Percentiles rank a stretch among this genome's conserved stretches.
phyloP scores from a whole-genome alignment of 176 grass and related monocot species.

The Luzula sylvatica region DNA sequence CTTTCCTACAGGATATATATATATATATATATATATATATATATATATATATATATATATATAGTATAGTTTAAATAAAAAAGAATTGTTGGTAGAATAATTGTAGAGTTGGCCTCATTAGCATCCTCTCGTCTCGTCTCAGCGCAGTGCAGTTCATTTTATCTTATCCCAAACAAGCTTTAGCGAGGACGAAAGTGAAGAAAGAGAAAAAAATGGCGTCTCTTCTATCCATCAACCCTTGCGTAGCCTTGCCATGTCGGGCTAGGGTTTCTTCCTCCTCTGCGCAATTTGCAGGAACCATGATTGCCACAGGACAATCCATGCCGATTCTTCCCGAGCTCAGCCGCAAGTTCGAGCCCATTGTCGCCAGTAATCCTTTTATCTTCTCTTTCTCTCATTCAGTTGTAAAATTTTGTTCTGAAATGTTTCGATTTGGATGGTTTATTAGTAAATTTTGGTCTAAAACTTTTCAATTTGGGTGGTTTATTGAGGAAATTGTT shows the following conservation, averaged over 20 bases:
- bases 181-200: background rate
- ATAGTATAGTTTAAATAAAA: too few relatives aligned
- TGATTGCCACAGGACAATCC: background rate
- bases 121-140: too few relatives aligned
- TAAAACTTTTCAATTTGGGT: background rate
- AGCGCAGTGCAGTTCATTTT: too few relatives aligned
- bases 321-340: slow-evolving; percentile 2
- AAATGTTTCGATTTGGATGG: background rate
- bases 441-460: background rate
- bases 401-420: background rate
- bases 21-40: too few relatives aligned
- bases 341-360: slow-evolving; percentile 9
- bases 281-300: background rate
- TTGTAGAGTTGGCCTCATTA: too few relatives aligned
- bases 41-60: too few relatives aligned
- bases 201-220: slow-evolving; percentile 7
- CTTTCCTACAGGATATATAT: too few relatives aligned
- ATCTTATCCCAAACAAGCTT: too few relatives aligned
- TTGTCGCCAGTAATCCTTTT: slow-evolving; percentile 13
- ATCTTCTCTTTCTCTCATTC: background rate
- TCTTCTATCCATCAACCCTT: background rate
- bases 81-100: too few relatives aligned
- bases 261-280: background rate
- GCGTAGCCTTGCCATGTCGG: slow-evolving; percentile 1
- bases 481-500: too few relatives aligned